Evolutionary conservation across 306 rosid species (phyloP).

Genomic region (Cicer yamashitae): DNA sequence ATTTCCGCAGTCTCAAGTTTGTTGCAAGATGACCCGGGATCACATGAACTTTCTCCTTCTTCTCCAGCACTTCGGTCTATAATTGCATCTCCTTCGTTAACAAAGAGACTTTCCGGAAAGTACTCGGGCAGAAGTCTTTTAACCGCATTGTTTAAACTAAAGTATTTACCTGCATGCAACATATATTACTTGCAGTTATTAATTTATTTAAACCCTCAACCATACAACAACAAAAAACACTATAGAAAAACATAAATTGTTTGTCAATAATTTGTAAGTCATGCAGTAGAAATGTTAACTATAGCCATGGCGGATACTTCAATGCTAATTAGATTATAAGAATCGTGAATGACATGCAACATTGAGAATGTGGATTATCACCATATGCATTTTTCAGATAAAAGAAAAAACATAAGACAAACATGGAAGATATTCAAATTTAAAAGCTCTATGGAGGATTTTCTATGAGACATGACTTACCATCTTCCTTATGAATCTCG

Average conservation of each 20-base stretch:
- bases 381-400: conserved; percentile 20
- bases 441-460: conserved; percentile 28
- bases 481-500: conserved; percentile 74
- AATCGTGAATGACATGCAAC: neutral
- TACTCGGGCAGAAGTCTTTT: conserved; percentile 76
- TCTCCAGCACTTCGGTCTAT: conserved; percentile 44
- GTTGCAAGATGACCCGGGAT: conserved; percentile 40
- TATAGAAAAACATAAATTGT: neutral
- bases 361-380: conserved; percentile 9
- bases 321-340: neutral
- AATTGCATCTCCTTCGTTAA: conserved; percentile 44
- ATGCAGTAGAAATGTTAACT: neutral
- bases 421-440: conserved; percentile 19
- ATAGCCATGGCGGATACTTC: neutral
- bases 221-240: neutral
- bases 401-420: neutral
- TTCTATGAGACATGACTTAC: conserved; percentile 49
- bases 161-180: conserved; percentile 66
- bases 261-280: neutral
- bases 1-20: conserved; percentile 56
- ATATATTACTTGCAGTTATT: neutral
- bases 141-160: conserved; percentile 76
- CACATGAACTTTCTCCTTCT: conserved; percentile 53
- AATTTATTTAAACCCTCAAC: neutral
- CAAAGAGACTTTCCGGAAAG: conserved; percentile 51